These are phyloP conservation scores for Aspergillus carlsbadensis DNA, from an alignment of 495 filamentous ascomycete genomes.

Conservation along the genomic window DNA sequence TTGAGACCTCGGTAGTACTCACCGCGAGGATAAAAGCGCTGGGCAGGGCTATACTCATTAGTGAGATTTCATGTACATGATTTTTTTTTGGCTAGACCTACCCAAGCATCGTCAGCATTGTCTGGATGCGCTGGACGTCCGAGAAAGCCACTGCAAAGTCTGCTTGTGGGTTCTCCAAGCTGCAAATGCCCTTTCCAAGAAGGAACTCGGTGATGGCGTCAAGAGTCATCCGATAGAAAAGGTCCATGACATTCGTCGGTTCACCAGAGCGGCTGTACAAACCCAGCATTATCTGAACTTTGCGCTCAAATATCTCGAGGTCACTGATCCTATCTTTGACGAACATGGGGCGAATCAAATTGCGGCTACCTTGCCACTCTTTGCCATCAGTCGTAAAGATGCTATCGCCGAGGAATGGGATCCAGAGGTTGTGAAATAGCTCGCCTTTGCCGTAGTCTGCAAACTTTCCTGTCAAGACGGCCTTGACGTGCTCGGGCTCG, in stretches of 20 bases:
- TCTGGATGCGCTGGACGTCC: constrained; percentile 50
- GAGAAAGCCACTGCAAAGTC: constrained; percentile 54
- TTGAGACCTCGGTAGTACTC: constrained; percentile 3
- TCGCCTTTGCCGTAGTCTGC: constrained; percentile 55
- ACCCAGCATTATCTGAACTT: constrained; percentile 39
- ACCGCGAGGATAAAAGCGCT: constrained; percentile 3
- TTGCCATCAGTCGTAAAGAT: constrained; percentile 61
- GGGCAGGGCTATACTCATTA: not conserved
- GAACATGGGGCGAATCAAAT: constrained; percentile 57
- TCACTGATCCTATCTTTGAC: constrained; percentile 52
- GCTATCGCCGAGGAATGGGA: constrained; percentile 54
- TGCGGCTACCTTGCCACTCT: constrained; percentile 51
- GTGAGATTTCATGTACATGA: not conserved
- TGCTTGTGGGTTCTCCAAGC: constrained; percentile 47
- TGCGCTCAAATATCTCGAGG: constrained; percentile 51
- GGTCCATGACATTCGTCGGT: constrained; percentile 50
- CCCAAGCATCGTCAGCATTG: constrained; percentile 20
- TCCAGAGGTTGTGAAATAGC: constrained; percentile 48
- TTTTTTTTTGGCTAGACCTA: not conserved
- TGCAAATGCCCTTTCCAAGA: constrained; percentile 52
- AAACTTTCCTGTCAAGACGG: constrained; percentile 56
- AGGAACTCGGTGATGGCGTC: constrained; percentile 62
- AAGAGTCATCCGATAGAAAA: constrained; percentile 55
- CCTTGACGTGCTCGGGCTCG: constrained; percentile 44
- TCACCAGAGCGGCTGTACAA: constrained; percentile 39